A percentile compares a stretch with the other conserved stretches of the same genome.
Conservation (phyloP, 805 yeast species). For the Clavispora santaluciae region DNA sequence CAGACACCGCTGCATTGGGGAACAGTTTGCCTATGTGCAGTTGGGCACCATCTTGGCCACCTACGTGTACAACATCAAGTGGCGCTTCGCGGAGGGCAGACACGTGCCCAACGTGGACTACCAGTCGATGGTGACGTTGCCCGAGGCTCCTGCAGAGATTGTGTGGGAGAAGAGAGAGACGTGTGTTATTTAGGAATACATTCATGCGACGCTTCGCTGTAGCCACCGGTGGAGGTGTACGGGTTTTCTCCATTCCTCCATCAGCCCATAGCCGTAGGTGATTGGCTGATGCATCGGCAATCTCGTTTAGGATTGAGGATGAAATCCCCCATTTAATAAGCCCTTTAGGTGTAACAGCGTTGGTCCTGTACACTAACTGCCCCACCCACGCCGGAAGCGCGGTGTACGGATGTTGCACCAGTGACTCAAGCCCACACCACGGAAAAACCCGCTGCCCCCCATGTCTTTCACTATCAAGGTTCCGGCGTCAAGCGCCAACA, state of each 20-base stretch:
- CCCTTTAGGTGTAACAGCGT: too few relatives aligned
- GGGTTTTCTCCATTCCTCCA: slow-evolving; percentile 1
- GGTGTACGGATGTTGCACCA: too few relatives aligned
- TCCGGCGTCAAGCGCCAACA: slow-evolving; percentile 97
- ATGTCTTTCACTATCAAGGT: slow-evolving; percentile 62
- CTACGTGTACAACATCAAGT: slow-evolving; percentile 68
- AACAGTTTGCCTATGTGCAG: slow-evolving; percentile 94
- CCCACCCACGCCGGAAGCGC: too few relatives aligned
- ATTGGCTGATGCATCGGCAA: too few relatives aligned
- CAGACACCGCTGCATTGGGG: slow-evolving; percentile 98
- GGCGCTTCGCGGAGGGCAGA: slow-evolving; percentile 49
- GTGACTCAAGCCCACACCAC: not conserved
- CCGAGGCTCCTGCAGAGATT: slow-evolving; percentile 69
- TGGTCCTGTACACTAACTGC: too few relatives aligned
- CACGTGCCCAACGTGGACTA: slow-evolving; percentile 67
- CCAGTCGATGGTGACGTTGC: slow-evolving; percentile 90
- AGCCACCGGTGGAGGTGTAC: slow-evolving; percentile 1
- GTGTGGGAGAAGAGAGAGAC: slow-evolving; percentile 63
- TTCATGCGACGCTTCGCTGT: not conserved
- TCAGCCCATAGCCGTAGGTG: too few relatives aligned
- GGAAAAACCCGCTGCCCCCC: slow-evolving; percentile 24
- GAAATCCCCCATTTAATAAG: too few relatives aligned
- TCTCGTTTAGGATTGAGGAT: too few relatives aligned
- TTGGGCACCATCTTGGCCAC: slow-evolving; percentile 78
- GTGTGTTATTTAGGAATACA: slow-evolving; percentile 20